Evolutionary conservation across 768 basidiomycete genomes (phyloP).

Genomic region (Boletus rubescentipes): DNA sequence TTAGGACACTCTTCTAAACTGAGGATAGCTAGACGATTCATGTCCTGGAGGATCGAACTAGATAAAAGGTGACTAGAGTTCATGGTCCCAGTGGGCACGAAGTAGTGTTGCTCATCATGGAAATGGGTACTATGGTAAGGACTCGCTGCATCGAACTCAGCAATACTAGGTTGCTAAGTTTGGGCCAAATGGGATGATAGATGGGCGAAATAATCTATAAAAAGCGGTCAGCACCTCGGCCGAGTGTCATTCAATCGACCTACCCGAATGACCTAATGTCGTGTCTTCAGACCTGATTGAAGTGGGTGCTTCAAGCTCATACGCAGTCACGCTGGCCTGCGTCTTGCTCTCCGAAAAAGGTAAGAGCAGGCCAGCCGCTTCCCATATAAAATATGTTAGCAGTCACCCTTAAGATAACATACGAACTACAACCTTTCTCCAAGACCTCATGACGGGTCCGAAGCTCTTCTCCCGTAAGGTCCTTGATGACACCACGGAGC

Average conservation of each 20-base stretch:
- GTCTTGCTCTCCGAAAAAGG: no score
- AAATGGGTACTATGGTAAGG: neutral
- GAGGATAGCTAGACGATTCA: neutral
- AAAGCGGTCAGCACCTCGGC: neutral
- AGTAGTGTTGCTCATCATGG: constrained; percentile 1
- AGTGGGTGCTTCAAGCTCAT: neutral
- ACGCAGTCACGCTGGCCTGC: neutral
- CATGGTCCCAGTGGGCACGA: neutral
- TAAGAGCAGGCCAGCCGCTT: constrained; percentile 11
- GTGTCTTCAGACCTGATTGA: neutral
- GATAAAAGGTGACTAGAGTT: neutral
- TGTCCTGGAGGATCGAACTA: neutral
- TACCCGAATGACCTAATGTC: neutral
- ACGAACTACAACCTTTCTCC: constrained; percentile 11
- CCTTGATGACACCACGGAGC: constrained; percentile 17
- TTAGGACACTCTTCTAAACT: neutral
- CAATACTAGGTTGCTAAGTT: neutral
- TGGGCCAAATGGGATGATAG: neutral
- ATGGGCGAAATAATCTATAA: constrained; percentile 2
- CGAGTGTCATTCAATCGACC: neutral
- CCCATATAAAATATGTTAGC: neutral
- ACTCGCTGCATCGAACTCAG: neutral
- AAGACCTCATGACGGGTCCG: constrained; percentile 21
- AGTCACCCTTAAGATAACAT: neutral
- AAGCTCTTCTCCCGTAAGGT: constrained; percentile 9